Conservation (phyloP, 805 yeast genomes). For the Candida ovalis region DNA sequence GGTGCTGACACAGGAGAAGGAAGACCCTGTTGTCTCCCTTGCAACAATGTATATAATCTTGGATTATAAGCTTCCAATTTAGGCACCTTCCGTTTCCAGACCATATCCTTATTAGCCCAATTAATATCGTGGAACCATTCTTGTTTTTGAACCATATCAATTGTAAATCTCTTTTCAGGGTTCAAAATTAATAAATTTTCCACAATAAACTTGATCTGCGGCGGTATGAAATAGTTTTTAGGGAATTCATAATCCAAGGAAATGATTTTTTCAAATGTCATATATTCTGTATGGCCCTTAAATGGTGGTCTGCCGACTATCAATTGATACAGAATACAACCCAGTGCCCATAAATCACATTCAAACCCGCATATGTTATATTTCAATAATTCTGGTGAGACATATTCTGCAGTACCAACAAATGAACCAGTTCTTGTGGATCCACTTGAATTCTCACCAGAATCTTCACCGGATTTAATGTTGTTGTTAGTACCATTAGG, state of each 20-base stretch:
- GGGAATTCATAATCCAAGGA: conserved; percentile 71
- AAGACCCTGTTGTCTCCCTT: conserved; percentile 25
- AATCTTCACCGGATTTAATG: conserved; percentile 15
- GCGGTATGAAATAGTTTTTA: conserved; percentile 53
- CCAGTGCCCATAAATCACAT: conserved; percentile 92
- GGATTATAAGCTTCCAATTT: conserved; percentile 63
- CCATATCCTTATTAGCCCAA: conserved; percentile 59
- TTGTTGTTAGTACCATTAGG: conserved; percentile 4
- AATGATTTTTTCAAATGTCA: conserved; percentile 86
- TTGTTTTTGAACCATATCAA: conserved; percentile 58
- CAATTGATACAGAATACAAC: conserved; percentile 82
- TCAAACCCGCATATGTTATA: conserved; percentile 78
- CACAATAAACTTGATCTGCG: conserved; percentile 61
- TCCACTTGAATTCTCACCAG: conserved; percentile 26
- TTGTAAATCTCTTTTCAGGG: conserved; percentile 60
- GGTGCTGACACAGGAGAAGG: conserved; percentile 5
- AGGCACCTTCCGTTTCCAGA: conserved; percentile 73
- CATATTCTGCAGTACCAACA: conserved; percentile 97
- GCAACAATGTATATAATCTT: conserved; percentile 23
- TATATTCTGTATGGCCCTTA: conserved; percentile 79
- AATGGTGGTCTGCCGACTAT: conserved; percentile 85
- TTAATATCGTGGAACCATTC: conserved; percentile 66
- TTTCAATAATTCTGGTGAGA: conserved; percentile 83
- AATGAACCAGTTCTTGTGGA: conserved; percentile 61
- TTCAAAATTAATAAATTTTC: conserved; percentile 63